These are phyloP conservation scores for Mortierella sp. DNA, from an alignment of 371 early-diverging fungal species.

Conservation along the genomic window DNA sequence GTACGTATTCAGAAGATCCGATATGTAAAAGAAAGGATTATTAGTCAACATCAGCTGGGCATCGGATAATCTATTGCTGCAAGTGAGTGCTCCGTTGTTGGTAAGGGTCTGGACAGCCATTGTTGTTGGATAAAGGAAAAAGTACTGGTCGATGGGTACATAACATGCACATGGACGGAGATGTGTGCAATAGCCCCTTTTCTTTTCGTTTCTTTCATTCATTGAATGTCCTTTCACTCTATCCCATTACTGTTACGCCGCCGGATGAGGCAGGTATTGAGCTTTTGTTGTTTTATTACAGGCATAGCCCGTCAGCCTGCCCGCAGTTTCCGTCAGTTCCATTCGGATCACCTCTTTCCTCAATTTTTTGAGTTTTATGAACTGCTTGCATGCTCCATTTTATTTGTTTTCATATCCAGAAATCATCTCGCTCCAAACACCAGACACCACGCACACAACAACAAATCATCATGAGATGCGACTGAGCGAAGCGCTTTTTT, in stretches of 20 bases:
- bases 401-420: neutral
- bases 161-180: conserved; percentile 1
- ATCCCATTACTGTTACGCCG: neutral
- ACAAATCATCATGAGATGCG: neutral
- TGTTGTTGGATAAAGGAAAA: neutral
- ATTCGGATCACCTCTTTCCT: neutral
- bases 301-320: neutral
- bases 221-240: neutral
- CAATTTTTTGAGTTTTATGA: conserved; percentile 26
- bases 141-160: conserved; percentile 4
- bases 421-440: neutral
- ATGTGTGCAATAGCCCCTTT: neutral
- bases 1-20: neutral
- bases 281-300: neutral
- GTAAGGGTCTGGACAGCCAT: neutral
- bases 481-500: neutral
- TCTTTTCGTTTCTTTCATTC: neutral
- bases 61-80: neutral
- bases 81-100: neutral
- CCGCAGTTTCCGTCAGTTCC: neutral
- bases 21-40: neutral
- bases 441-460: neutral
- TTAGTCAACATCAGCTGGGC: neutral
- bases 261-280: neutral
- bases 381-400: neutral